phyloP scores from a whole-genome alignment of 2,329 filamentous ascomycete genomes.

The Apiospora marii region DNA sequence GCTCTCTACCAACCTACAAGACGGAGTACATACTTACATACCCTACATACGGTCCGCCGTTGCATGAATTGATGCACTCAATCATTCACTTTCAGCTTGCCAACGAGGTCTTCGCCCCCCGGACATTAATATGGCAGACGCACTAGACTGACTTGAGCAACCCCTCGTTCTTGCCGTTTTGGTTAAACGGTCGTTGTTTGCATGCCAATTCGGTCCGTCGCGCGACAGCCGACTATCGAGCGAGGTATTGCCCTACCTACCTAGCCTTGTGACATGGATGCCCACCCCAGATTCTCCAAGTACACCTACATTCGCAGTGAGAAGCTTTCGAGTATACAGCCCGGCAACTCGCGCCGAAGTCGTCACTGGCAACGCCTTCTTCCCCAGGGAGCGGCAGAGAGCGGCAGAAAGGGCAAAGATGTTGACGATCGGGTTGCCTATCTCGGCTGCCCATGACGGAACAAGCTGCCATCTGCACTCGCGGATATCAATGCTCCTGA shows the following conservation, averaged over 20 bases:
- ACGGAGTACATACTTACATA: too few species aligned
- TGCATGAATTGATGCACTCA: slow-evolving; percentile 1
- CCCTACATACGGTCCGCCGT: background rate
- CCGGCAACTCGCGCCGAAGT: background rate
- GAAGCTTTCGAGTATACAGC: background rate
- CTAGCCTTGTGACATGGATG: slow-evolving; percentile 8
- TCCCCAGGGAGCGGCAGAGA: background rate
- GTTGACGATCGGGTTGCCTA: background rate
- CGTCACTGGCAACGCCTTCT: background rate
- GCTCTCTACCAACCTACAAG: background rate
- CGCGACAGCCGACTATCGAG: slow-evolving; percentile 3
- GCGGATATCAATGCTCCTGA: slow-evolving; percentile 8
- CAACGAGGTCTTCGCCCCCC: background rate
- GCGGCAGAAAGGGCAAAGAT: background rate
- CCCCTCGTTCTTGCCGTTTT: slow-evolving; percentile 9
- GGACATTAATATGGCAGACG: background rate
- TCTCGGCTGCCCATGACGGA: background rate
- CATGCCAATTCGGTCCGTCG: slow-evolving; percentile 13
- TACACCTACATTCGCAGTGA: background rate
- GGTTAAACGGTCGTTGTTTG: slow-evolving; percentile 1
- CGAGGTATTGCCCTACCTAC: slow-evolving; percentile 1
- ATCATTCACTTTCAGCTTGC: background rate
- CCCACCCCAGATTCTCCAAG: background rate
- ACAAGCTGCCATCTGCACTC: background rate
- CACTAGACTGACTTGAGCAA: background rate